Evolutionary conservation across 805 yeast genomes (phyloP), one percentile per base, ranked within the genome.

Genomic region (Peterozyma toletana): DNA sequence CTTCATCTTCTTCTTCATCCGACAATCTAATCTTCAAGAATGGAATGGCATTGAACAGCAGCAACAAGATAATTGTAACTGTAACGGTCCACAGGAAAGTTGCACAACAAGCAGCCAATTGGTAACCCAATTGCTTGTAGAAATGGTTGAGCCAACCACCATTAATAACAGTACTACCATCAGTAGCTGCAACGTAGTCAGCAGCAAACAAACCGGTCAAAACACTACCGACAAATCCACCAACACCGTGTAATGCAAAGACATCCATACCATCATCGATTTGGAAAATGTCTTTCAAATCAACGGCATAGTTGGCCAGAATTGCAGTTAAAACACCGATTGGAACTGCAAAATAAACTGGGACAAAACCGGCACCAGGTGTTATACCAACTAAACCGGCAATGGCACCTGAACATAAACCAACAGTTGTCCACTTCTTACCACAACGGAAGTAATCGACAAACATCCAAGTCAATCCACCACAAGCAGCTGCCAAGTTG

Each of bases 181-280:
- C 96, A 11, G 85, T 62, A 37, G 87, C 89, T 39, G 95, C 83
- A 53, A 90, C 80, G 66, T 90, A 88, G 67, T 86, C 86, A 41
- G 95, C 87, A 27, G 98, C 95, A 62, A 91, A 91, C 50, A 91
- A 71, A 59, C 96, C 98, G 18, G 97, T 91, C 63, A 89, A 62
- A 17, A 84, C 68, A 27, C 87, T 78, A 42, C 98, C 98, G 50
- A 76, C 68, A 55, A 83, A 76, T 43, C 96, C 97, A 63, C 97
- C 98, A 50, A 90, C 82, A 55, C 96, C 96, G 65, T 91, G 97
- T 43, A 90, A 69, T 31, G 96, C 86, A 67, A 86, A 91, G 40
- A 89, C 95, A 63, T 90, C 97, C 73, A 90, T 74, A 68, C 96
- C 96, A 62, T 91, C 98, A 63, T 91, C 98, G 51, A 91, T 84